phyloP scores from a whole-genome alignment of 768 basidiomycete genomes.

The Pulveroboletus sp. region DNA sequence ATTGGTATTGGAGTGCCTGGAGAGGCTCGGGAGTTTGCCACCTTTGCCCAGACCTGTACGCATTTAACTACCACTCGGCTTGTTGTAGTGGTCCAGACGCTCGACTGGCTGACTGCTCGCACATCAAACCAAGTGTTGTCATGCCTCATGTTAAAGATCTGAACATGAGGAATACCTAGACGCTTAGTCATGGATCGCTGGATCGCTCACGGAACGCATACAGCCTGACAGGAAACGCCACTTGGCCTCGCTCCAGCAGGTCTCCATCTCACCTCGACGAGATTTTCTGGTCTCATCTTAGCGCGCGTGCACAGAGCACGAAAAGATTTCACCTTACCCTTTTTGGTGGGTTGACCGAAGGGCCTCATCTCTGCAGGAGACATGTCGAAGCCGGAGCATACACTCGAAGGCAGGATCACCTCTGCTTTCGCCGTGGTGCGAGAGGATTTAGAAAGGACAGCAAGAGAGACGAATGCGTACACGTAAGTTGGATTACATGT shows the following conservation, averaged over 20 bases:
- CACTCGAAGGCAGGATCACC: constrained; percentile 18
- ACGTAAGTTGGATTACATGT: constrained; percentile 18
- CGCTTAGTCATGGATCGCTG: not conserved
- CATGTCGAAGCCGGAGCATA: constrained; percentile 14
- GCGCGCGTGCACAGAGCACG: constrained; percentile 1
- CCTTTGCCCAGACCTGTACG: constrained; percentile 11
- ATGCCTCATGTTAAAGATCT: constrained; percentile 19
- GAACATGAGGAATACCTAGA: not conserved
- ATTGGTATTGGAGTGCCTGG: constrained; percentile 55
- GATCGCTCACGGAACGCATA: not conserved
- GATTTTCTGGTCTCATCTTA: not conserved
- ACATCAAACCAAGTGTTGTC: not conserved
- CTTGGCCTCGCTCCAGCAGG: constrained; percentile 12
- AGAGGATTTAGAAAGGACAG: constrained; percentile 7
- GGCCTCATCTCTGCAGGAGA: constrained; percentile 1
- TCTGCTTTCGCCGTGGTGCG: constrained; percentile 15
- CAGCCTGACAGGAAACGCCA: constrained; percentile 9
- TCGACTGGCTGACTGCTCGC: not conserved
- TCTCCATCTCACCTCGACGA: not conserved
- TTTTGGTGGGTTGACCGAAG: not conserved
- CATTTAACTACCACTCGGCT: not conserved
- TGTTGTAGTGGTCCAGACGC: not conserved
- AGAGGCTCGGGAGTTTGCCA: constrained; percentile 33
- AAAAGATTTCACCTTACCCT: constrained; percentile 6
- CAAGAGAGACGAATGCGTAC: constrained; percentile 26